A percentile compares a stretch with the other conserved stretches of the same genome.
Evolutionary conservation across 208 protist species (phyloP).

Genomic region (Crithidia bombi): DNA sequence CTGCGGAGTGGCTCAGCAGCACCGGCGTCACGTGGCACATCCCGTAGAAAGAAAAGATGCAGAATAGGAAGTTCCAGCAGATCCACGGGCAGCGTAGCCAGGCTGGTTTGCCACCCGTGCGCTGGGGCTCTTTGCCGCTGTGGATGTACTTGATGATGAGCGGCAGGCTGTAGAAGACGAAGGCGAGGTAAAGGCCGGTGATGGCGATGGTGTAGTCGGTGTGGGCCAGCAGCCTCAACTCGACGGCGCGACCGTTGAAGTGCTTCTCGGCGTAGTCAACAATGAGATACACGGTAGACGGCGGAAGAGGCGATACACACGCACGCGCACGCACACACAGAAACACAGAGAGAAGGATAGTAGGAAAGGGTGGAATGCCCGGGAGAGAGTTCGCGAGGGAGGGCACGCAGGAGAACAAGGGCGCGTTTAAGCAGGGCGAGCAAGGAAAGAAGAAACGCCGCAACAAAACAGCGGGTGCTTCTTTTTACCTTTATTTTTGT

Average conservation of each 20-base stretch:
- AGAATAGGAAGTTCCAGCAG: conserved; percentile 81
- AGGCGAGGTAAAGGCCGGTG: conserved; percentile 33
- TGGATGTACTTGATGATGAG: conserved; percentile 30
- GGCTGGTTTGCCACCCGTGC: conserved; percentile 4
- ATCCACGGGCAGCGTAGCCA: conserved; percentile 46
- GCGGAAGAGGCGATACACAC: background rate
- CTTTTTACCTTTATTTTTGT: too few relatives aligned
- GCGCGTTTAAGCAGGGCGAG: too few relatives aligned
- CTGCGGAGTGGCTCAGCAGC: conserved; percentile 14
- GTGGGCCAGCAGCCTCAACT: conserved; percentile 39
- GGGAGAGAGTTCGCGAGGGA: too few relatives aligned
- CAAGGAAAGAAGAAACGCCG: too few relatives aligned
- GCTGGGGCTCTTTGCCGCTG: background rate
- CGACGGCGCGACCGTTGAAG: conserved; percentile 52
- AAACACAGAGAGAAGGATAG: conserved; percentile 21
- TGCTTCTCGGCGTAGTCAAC: conserved; percentile 40
- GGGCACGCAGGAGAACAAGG: too few relatives aligned
- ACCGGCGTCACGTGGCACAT: conserved; percentile 41
- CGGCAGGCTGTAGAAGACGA: conserved; percentile 40
- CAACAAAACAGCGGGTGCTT: too few relatives aligned
- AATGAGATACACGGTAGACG: conserved; percentile 13
- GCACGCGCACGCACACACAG: background rate
- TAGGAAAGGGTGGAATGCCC: too few relatives aligned
- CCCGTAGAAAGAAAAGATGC: conserved; percentile 72
- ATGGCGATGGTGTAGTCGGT: conserved; percentile 44